Evolutionary conservation across 148 eudicot species (phyloP), one percentile per base, ranked within the genome.

Genomic region (Amaranthus cruentus): DNA sequence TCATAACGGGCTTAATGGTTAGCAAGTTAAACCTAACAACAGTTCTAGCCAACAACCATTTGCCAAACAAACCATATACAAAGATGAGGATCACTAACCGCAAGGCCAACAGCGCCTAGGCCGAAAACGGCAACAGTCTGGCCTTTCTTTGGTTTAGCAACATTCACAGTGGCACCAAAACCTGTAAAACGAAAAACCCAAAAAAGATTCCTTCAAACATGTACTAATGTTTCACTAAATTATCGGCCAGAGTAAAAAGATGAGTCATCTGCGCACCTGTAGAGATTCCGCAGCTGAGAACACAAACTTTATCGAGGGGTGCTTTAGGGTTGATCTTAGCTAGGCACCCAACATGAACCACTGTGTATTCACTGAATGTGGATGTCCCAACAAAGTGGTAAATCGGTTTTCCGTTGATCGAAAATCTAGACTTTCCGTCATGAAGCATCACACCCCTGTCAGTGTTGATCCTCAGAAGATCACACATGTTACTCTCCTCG

Each of bases 61-160:
- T 28, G 38, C 38, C 38, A 28, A 28, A 28, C 38, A 28, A 28
- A 28, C 38, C 66, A 69, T 4, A 15, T 18, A 4, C 3, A 55
- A 2, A 12, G 6, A 28, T 7, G 54, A 52, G 9, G 18, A 42
- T 56, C n/a, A 82, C 92, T 78, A 70, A 90, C 96, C 47, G 89
- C 93, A 51, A 91, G 89, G 44, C 96, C 92, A 43, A 90, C 92
- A 51, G 96, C 90, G 70, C 96, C 96, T 62, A 90, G 75, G 47
- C 96, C 96, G 14, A 91, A 91, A 55, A 91, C 52, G 62, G 91
- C 93, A 38, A 91, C 93, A 2, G 91, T 84, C 1, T 88, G 87
- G 6, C 96, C 96, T 82, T 84, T 87, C 54, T 70, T 75, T 9
- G 96, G 96, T 73, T 87, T 91, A 6, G 96, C 96, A 68, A 88